Evolutionary conservation across 805 yeast species (phyloP).

Genomic region (Ogataea saltuana): DNA sequence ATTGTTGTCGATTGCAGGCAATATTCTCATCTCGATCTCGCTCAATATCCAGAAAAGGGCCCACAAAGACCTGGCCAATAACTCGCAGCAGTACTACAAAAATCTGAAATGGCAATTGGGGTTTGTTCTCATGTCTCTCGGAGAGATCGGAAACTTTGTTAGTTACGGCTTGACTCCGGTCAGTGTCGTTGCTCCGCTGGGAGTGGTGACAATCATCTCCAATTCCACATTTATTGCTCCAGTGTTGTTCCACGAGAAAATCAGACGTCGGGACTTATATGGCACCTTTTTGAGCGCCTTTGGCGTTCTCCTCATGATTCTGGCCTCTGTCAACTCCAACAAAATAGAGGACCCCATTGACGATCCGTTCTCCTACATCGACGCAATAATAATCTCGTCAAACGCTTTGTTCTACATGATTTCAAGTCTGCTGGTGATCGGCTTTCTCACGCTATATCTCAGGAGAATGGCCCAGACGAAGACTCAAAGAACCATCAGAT

Average conservation of each 20-base stretch:
- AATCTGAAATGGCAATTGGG: constrained; percentile 43
- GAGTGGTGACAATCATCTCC: constrained; percentile 49
- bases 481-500: constrained; percentile 14
- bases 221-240: constrained; percentile 50
- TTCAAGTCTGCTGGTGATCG: constrained; percentile 22
- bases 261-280: constrained; percentile 35
- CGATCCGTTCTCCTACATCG: constrained; percentile 33
- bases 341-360: constrained; percentile 15
- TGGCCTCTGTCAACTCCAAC: constrained; percentile 34
- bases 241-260: constrained; percentile 42
- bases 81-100: constrained; percentile 17
- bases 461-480: constrained; percentile 5
- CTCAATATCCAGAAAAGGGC: constrained; percentile 34
- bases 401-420: constrained; percentile 30
- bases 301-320: constrained; percentile 44
- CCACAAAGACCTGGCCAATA: constrained; percentile 17
- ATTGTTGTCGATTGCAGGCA: constrained; percentile 30
- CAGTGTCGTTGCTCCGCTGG: constrained; percentile 48
- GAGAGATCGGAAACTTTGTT: constrained; percentile 49
- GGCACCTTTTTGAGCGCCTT: constrained; percentile 44
- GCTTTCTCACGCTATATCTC: constrained; percentile 16
- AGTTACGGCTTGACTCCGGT: constrained; percentile 53
- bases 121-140: constrained; percentile 41
- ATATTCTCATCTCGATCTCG: constrained; percentile 30
- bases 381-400: constrained; percentile 29